Evolutionary conservation across 495 filamentous ascomycete genomes (phyloP).

Genomic region (Lentithecium fluviatile): DNA sequence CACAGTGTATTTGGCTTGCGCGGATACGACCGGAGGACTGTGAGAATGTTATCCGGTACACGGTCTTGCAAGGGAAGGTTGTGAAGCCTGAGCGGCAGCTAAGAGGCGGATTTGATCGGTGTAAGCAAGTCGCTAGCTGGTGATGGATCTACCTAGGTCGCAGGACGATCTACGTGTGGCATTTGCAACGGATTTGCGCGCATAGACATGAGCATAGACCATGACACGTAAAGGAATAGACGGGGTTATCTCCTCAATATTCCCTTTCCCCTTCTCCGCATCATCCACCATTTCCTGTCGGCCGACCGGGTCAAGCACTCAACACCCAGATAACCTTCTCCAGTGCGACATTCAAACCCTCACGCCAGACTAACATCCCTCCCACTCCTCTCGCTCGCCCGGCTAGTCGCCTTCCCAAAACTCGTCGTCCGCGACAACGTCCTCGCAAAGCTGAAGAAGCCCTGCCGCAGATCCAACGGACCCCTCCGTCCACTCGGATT

Average conservation of each 20-base stretch:
- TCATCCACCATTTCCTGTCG: too few relatives aligned
- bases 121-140: constrained; percentile 81
- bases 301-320: too few relatives aligned
- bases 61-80: constrained; percentile 88
- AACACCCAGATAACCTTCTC: too few relatives aligned
- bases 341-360: too few relatives aligned
- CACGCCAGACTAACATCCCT: background rate
- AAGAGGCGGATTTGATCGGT: constrained; percentile 85
- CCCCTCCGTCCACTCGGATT: constrained; percentile 3
- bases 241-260: too few relatives aligned
- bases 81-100: constrained; percentile 82
- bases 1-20: constrained; percentile 93
- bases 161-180: too few relatives aligned
- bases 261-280: too few relatives aligned
- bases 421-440: constrained; percentile 21
- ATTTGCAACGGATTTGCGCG: too few relatives aligned
- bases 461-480: constrained; percentile 18
- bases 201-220: too few relatives aligned
- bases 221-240: too few relatives aligned
- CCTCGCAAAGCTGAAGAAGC: constrained; percentile 28
- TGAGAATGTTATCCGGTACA: constrained; percentile 87
- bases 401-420: constrained; percentile 9
- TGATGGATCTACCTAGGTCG: constrained; percentile 49
- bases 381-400: constrained; percentile 4
- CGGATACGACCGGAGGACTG: constrained; percentile 87